Base-by-base conservation (phyloP, 129 eudicot genomes). In the Cynara cardunculus region DNA sequence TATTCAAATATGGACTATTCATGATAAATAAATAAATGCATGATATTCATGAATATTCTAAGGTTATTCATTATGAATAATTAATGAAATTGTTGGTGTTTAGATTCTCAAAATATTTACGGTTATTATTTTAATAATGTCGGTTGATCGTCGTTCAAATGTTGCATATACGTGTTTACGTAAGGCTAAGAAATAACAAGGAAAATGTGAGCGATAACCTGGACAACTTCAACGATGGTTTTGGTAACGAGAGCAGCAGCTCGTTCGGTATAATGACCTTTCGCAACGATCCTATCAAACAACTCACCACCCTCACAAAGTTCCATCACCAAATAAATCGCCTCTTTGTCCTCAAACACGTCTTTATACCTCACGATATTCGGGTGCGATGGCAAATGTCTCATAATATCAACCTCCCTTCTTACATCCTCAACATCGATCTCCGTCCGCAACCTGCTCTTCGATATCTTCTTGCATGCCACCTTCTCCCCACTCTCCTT, bases 301-400 rank as follows among this genome's bases (percentile, higher is more conserved):
- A 94, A 85, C 72, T 94, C 99, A 16, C 99, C 99, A 30, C 99
- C 99, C 46, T 87, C 89, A 69, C 99, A 94, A 59, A 90, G 92
- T 84, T 94, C 99, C 99, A 94, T 94, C 1, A 94, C 97, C 72
- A 94, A 84, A 79, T 92, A 94, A 49, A 94, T 80, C 5, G 99
- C 96, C 28, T 90, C 96, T 34, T 82, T 84, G 46, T 94, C 99
- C 81, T 94, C 99, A 37, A 71, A 94, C 80, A 91, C 99, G 53
- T 90, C 99, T 65, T 87, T 94, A 72, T 86, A 94, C 72, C 59
- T 87, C 10, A 94, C 99, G 74, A 94, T 94, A 71, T 94, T 90
- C 0, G 96, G 92, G 68, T 94, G 97, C 6, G 37, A 16, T 0
- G 99, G 99, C 87, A 94, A 86, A 67, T 90, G 91, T 80, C 87